Evolutionary conservation across 768 basidiomycete genomes (phyloP), one percentile per base, ranked within the genome.

Genomic region (Russula sp.): DNA sequence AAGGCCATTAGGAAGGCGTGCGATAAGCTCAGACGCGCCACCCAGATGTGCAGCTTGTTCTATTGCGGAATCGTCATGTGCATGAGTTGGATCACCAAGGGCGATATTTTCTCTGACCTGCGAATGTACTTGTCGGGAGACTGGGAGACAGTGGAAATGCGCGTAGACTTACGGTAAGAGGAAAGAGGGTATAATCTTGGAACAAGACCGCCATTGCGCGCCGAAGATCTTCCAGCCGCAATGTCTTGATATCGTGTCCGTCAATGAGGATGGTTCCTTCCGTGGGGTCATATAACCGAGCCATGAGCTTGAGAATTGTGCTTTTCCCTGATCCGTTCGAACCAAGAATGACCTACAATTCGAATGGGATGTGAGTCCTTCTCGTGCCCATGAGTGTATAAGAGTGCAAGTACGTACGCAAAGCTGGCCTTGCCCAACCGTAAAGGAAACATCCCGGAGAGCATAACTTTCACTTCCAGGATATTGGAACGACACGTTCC

Each of bases 121-220:
- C 3, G 42, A 2, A 10, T 35, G 16, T 45, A 35, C n/a, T 41
- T 39, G 35, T 42, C 25, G 10, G 25, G 9, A 11, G 43, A 11
- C 57, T 39, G 20, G 20, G 39, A 2, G 20, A 29, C 29, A 8
- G 52, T 18, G 41, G 22, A 52, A n/a, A 16, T 4, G 32, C 32
- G 25, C 25, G 25, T 18, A 9, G 39, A 43, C 86, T 51, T 62
- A 88, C 88, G n/a, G 88, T 85, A 48, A 92, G 75, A 0, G 89
- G 89, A 67, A 91, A 90, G 66, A 83, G 78, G 0, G 86, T 88
- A 67, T 88, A 91, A 70, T 92, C 90, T 69, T 92, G 89, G 73
- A 90, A 90, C 35, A 92, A 78, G n/a, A 85, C 85, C 2, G 85
- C 83, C 38, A 83, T 82, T 2, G 83, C 78, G 14, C 81, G 79